Evolutionary conservation across 352 stramenopile genomes (phyloP), one percentile per base, ranked within the genome.

Genomic region (Globisporangium abappressorium): DNA sequence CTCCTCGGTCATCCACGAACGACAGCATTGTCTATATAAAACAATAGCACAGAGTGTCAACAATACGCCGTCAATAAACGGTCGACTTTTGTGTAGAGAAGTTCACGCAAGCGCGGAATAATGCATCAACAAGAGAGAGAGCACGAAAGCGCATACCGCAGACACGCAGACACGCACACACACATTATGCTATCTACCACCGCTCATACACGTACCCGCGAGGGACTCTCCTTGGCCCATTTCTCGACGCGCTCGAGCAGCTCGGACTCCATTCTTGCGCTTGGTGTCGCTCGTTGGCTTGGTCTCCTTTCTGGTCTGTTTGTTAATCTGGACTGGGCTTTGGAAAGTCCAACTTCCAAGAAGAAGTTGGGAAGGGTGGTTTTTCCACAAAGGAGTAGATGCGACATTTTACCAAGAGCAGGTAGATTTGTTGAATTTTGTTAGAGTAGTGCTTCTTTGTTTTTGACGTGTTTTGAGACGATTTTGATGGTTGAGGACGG

Each of bases 1-100:
- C 54, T 15, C 84, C 87, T 36, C 85, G 87, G 61, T 95, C 85
- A 36, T 95, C 82, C 38, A 81, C 82, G 62, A 95, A 95, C 33
- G 85, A 91, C 30, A 92, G 74, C 73, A 94, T 85, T 14, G 77
- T 82, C 86, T 93, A 70, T 18, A 73, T 9, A 33, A 11, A 60
- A 28, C 43, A 51, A 47, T 5, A 33, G 18, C 53, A 58, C 26
- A 58, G 26, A 18, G 36, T 6, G 18, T 43, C 22, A 14, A 57
- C 20, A 14, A 66, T 24, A 49, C 24, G 14, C 1, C 53, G 38
- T 57, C 70, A 43, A 20, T 36, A 54, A 26, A 30, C 18, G 15
- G 26, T 18, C 18, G 18, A 8, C 12, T 41, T 12, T n/a, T 12
- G 15, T 43, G 5, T 38, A 18, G 18, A 18, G 18, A 26, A 26